phyloP scores from a whole-genome alignment of 768 basidiomycete genomes.

The Pisolithus orientalis region DNA sequence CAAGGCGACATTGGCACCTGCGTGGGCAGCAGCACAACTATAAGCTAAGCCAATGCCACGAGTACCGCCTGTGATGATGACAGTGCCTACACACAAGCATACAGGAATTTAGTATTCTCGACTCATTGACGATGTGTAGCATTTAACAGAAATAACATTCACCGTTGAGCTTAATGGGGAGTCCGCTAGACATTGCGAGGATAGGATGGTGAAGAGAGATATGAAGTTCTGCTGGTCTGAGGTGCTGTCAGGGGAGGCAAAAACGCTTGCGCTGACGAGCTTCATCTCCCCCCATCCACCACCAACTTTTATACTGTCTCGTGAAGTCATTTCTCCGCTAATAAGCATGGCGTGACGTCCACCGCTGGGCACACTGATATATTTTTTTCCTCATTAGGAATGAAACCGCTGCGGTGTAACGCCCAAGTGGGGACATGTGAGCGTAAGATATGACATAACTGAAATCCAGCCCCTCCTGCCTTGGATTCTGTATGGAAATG shows the following conservation, averaged over 20 bases:
- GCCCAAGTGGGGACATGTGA: too few species aligned
- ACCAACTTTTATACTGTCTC: too few species aligned
- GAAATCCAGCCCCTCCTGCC: too few species aligned
- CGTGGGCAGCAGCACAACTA: conserved; percentile 45
- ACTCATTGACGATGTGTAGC: too few species aligned
- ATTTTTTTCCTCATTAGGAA: too few species aligned
- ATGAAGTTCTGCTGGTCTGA: not conserved
- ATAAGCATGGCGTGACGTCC: too few species aligned
- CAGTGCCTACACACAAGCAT: conserved; percentile 31
- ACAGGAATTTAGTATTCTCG: not conserved
- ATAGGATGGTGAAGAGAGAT: not conserved
- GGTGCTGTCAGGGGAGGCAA: not conserved
- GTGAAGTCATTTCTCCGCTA: too few species aligned
- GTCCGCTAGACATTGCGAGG: not conserved
- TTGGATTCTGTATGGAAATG: too few species aligned
- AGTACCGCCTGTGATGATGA: conserved; percentile 59
- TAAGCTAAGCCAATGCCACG: conserved; percentile 56
- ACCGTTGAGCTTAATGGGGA: not conserved
- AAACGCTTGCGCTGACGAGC: not conserved
- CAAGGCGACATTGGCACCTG: conserved; percentile 55
- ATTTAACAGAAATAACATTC: not conserved
- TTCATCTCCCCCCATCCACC: too few species aligned
- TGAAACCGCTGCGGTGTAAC: too few species aligned
- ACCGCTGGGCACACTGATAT: too few species aligned
- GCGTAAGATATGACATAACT: too few species aligned